Evolutionary conservation across 2,329 filamentous ascomycete species (phyloP).

Genomic region (Corinectria fuckeliana): DNA sequence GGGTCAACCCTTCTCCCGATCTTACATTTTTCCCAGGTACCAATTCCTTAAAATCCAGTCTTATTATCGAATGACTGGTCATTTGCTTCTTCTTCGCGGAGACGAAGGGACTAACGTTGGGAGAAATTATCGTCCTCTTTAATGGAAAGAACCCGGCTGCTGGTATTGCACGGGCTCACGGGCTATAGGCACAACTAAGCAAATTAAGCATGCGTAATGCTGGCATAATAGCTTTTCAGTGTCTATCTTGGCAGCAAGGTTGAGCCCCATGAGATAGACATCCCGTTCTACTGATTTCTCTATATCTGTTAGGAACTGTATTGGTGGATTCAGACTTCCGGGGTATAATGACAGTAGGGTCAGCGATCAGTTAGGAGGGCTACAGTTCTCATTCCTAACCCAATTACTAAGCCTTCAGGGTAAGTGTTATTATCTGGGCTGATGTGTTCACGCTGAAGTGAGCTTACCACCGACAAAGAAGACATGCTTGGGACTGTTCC

Average conservation of each 20-base stretch:
- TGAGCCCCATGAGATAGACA: not conserved
- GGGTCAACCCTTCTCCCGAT: not conserved
- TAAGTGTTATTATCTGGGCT: too few species aligned
- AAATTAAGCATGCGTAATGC: slow-evolving; percentile 27
- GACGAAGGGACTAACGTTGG: slow-evolving; percentile 30
- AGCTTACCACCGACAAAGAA: too few species aligned
- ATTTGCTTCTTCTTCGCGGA: slow-evolving; percentile 39
- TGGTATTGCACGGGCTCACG: slow-evolving; percentile 28
- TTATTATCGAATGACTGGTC: slow-evolving; percentile 32
- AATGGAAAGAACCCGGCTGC: slow-evolving; percentile 32
- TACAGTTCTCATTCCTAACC: too few species aligned
- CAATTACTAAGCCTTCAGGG: too few species aligned
- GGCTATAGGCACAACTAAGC: slow-evolving; percentile 4
- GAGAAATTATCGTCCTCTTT: slow-evolving; percentile 35
- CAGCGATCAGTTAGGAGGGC: too few species aligned
- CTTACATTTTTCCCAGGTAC: rapidly evolving
- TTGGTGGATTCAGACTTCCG: too few species aligned
- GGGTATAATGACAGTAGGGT: too few species aligned
- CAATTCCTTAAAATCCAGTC: not conserved
- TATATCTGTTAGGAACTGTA: too few species aligned
- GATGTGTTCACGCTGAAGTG: too few species aligned
- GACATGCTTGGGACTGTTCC: too few species aligned
- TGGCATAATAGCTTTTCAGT: not conserved
- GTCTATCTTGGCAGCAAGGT: not conserved
- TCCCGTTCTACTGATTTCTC: not conserved